Base-by-base conservation (phyloP, 2,329 filamentous ascomycete species). In the Onygenales sp. region DNA sequence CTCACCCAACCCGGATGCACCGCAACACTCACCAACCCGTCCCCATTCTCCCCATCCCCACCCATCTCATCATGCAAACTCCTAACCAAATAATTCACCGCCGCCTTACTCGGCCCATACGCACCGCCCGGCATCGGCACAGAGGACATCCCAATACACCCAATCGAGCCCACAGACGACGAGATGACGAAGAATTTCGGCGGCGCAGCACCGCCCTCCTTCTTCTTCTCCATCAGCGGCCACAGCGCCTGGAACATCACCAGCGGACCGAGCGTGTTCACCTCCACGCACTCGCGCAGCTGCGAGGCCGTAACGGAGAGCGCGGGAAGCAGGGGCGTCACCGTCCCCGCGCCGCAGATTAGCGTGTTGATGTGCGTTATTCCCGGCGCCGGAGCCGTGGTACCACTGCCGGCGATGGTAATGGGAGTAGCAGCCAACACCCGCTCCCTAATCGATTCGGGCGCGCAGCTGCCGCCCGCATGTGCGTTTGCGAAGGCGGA, bases 261-360 rank as follows among this genome's bases (percentile, higher is more conserved):
- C 2, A 65, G 56, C 0, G 71, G 70, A 1, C 65, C 69, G 21
- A 75, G 65, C 0, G 72, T 66, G 54, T 65, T 65, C 31, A 59
- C 52, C 40, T 60, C 54, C 37, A 64, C 59, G 21, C 50, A 54
- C 4, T 43, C 17, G 5, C 53, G 58, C 6, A 64, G 55, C 6
- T 57, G 58, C 11, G 58, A 53, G 4, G 58, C 56, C 2, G 58
- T 42, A 2, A 56, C 61, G 6, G 42, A 17, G 31, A 79, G 78
- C 21, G 78, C 75, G 14, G 80, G 80, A 4, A 77, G 73, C 59
- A 84, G 83, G 78, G 81, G 80, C n/a, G 76, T 74, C 3, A 78
- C 76, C 54, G 79, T 63, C 52, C 56, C 65, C 10, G 64, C 66
- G 39, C 62, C 64, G 42, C 57, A 60, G 49, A 58, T 57, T 27